Conservation (phyloP, 345 rosid species). For the Jatropha curcas region DNA sequence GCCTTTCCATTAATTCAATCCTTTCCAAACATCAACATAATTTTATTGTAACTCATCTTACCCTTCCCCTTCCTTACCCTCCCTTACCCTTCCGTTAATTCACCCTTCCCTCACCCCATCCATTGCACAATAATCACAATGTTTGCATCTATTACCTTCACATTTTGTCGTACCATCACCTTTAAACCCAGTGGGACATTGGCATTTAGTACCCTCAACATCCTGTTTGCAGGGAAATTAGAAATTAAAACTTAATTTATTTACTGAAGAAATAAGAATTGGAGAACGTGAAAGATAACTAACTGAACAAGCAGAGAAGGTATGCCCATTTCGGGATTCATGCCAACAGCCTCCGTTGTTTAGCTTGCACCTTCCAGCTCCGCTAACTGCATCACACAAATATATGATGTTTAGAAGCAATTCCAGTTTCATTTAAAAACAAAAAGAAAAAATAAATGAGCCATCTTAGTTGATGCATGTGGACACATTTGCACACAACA, state of each 20-base stretch:
- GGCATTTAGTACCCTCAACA: constrained; percentile 62
- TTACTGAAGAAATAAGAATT: not conserved
- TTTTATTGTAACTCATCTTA: no score
- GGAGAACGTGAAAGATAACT: constrained; percentile 26
- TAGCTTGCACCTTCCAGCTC: constrained; percentile 64
- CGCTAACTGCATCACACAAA: constrained; percentile 49
- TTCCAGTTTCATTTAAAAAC: not conserved
- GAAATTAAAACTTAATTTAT: constrained; percentile 10
- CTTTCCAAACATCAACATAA: no score
- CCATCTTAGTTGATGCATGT: not conserved
- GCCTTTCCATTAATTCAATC: no score
- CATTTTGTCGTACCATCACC: constrained; percentile 89
- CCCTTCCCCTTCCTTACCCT: no score
- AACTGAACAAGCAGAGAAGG: constrained; percentile 76
- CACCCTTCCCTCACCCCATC: no score
- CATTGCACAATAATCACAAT: not conserved
- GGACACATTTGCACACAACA: not conserved
- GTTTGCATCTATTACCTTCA: constrained; percentile 51
- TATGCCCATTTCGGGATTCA: constrained; percentile 50
- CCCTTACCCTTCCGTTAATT: no score
- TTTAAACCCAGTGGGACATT: constrained; percentile 87
- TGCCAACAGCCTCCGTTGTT: constrained; percentile 83
- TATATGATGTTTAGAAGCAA: not conserved
- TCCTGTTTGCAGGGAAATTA: constrained; percentile 51
- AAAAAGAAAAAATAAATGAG: constrained; percentile 3